Evolutionary conservation across 2,329 filamentous ascomycete species (phyloP), one percentile per base, ranked within the genome.

Genomic region (Aspergillus sp.): DNA sequence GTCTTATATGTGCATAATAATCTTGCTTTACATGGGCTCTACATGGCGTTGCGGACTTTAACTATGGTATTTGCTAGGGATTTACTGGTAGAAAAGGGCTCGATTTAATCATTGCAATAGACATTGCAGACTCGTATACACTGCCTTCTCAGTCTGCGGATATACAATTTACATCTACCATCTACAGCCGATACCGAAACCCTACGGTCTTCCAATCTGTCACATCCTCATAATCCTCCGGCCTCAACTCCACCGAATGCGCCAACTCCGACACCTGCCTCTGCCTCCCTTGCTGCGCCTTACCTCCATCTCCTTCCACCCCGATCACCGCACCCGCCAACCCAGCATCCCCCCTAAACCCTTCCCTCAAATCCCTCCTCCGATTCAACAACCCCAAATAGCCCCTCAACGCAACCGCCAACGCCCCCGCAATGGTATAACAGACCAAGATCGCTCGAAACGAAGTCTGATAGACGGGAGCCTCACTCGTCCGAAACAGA

Each of bases 151-250:
- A 36, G 16, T 36, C 4, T 5, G 11, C 32, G 14, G 11, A 16
- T 36, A 12, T 36, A 36, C 7, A 45, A 36, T 20, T 20, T 20
- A n/a, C 3, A 29, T 24, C 29, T 14, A 45, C 14, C 16, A 20
- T 24, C 55, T 65, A 65, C 11, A 63, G 24, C 29, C 85, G 79
- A 71, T 88, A 88, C 47, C 84, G 79, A 62, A 87, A 88, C 0
- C 85, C 85, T 18, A 79, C 69, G 1, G 80, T 85, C 42, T 85
- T 80, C 81, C 83, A 86, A 65, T 88, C 85, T 2, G 85, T 87
- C 2, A 83, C 71, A 69, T 87, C 84, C 20, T 85, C 83, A 58
- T 84, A 83, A 59, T 83, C 81, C 55, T 79, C 77, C 0, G 78
- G 73, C 18, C 74, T 70, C 22, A 82, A 66, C 52, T 77, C 74